These are phyloP conservation scores for Fusarium camptoceras DNA, from an alignment of 2,329 filamentous ascomycete species.

Conservation along the genomic window DNA sequence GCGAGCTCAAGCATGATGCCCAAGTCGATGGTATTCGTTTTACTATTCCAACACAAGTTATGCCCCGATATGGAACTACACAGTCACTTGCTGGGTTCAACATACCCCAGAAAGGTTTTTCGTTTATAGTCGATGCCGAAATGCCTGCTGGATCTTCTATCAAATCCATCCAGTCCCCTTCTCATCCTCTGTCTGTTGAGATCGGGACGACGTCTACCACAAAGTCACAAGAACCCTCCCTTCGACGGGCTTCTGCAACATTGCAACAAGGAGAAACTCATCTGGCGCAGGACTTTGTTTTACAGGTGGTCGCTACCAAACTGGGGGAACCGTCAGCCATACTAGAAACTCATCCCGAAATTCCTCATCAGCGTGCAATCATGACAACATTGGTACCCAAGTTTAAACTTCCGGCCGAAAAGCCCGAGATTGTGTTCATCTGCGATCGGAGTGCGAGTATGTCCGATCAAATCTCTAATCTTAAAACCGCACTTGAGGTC, in stretches of 20 bases:
- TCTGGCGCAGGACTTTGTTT: constrained; percentile 73
- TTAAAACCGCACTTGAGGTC: constrained; percentile 67
- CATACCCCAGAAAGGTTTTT: constrained; percentile 34
- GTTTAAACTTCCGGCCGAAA: constrained; percentile 68
- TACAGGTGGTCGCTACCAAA: constrained; percentile 72
- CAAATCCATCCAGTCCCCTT: constrained; percentile 72
- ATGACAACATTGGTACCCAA: constrained; percentile 79
- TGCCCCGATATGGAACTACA: constrained; percentile 70
- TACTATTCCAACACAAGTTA: constrained; percentile 75
- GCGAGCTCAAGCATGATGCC: constrained; percentile 78
- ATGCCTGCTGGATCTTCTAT: constrained; percentile 68
- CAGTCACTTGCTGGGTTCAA: constrained; percentile 13
- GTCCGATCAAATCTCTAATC: constrained; percentile 63
- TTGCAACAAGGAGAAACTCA: constrained; percentile 64
- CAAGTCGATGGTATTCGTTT: constrained; percentile 75
- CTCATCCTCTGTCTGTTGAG: constrained; percentile 73
- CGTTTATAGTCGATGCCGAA: constrained; percentile 52
- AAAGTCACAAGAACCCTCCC: constrained; percentile 59
- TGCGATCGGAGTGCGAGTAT: constrained; percentile 79
- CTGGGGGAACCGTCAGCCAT: constrained; percentile 71
- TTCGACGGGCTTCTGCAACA: constrained; percentile 71
- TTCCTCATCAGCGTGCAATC: constrained; percentile 71
- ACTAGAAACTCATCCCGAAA: constrained; percentile 72
- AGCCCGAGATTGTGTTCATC: constrained; percentile 76
- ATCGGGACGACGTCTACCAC: constrained; percentile 66